These are phyloP conservation scores for Cyberlindnera xylosilytica DNA, from an alignment of 805 yeast genomes.

Conservation along the genomic window DNA sequence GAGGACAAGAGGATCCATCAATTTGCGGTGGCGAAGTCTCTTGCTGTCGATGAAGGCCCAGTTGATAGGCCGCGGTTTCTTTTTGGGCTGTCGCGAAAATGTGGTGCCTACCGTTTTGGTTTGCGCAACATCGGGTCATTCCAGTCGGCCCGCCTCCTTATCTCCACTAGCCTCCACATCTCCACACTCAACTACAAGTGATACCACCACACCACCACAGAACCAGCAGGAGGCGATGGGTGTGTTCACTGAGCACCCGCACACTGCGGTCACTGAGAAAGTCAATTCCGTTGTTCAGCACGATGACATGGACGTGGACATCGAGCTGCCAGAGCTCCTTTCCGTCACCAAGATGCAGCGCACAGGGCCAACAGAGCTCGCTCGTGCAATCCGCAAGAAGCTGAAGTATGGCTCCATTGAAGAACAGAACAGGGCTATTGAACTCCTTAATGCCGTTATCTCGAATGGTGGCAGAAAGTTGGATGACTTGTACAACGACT, in stretches of 20 bases:
- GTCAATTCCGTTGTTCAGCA: slow-evolving; percentile 46
- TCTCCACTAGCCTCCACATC: slow-evolving; percentile 2
- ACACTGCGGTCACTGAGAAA: slow-evolving; percentile 66
- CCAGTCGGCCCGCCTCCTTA: slow-evolving; percentile 1
- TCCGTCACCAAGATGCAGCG: slow-evolving; percentile 34
- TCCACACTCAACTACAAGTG: background rate
- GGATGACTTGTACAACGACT: slow-evolving; percentile 57
- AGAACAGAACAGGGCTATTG: slow-evolving; percentile 70
- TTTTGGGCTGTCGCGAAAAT: background rate
- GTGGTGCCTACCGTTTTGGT: background rate
- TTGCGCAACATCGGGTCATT: background rate
- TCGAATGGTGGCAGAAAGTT: slow-evolving; percentile 45
- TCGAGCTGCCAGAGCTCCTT: slow-evolving; percentile 33
- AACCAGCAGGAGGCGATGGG: slow-evolving; percentile 40
- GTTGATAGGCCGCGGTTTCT: too few species aligned
- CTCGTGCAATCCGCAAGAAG: slow-evolving; percentile 84
- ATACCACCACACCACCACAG: background rate
- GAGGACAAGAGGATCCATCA: background rate
- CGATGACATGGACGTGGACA: slow-evolving; percentile 30
- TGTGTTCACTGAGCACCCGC: slow-evolving; percentile 55
- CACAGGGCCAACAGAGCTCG: slow-evolving; percentile 65
- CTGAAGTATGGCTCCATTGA: slow-evolving; percentile 74
- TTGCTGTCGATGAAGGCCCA: too few species aligned
- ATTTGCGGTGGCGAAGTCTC: background rate
- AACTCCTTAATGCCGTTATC: slow-evolving; percentile 54